Evolutionary conservation across 2,329 filamentous ascomycete genomes (phyloP).

Genomic region (Venturia pyrina): DNA sequence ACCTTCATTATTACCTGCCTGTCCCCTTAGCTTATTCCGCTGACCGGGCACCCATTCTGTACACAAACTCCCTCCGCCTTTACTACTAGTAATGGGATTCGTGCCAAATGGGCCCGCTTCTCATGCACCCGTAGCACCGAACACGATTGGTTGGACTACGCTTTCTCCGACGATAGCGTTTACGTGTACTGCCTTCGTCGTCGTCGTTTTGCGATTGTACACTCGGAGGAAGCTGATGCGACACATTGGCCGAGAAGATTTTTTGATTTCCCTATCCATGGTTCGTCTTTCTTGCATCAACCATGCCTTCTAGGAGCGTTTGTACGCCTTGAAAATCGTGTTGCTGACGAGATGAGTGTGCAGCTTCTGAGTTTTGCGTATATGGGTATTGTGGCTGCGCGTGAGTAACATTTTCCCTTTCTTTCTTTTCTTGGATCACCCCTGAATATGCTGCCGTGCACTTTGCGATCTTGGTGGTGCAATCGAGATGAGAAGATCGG

Average conservation of each 20-base stretch:
- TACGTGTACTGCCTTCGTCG: slow-evolving; percentile 19
- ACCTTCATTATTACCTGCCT: background rate
- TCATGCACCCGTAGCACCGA: slow-evolving; percentile 10
- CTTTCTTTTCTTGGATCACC: background rate
- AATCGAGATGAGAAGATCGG: background rate
- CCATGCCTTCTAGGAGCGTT: too few relatives aligned
- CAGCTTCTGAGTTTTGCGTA: slow-evolving; percentile 19
- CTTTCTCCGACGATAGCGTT: slow-evolving; percentile 20
- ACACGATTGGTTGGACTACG: slow-evolving; percentile 19
- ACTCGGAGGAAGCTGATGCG: slow-evolving; percentile 18
- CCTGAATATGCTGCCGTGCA: background rate
- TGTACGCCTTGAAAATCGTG: background rate
- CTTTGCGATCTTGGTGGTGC: background rate
- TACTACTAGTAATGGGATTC: background rate
- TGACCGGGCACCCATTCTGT: background rate
- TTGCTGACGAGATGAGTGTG: slow-evolving; percentile 10
- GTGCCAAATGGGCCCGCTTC: background rate
- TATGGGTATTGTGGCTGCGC: background rate
- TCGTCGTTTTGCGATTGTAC: slow-evolving; percentile 22
- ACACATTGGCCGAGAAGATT: slow-evolving; percentile 20
- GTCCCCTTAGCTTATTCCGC: background rate
- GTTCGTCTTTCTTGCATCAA: slow-evolving; percentile 13
- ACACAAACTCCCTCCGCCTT: background rate
- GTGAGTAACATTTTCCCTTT: background rate
- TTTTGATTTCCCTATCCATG: slow-evolving; percentile 20